Evolutionary conservation across 805 yeast species (phyloP).

Genomic region (Hanseniaspora nectarophila): DNA sequence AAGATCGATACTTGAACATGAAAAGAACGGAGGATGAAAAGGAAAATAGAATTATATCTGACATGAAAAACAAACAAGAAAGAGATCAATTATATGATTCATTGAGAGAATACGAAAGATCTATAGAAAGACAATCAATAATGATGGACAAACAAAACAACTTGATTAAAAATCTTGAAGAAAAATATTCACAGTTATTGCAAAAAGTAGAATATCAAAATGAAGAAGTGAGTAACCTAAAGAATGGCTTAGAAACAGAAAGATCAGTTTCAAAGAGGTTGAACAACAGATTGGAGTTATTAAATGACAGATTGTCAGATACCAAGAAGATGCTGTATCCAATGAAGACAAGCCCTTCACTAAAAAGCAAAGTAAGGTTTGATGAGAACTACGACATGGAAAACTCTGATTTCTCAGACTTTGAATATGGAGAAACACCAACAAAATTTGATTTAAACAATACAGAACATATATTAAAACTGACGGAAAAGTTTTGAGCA

Average conservation of each 20-base stretch:
- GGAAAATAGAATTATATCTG: background rate
- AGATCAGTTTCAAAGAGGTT: background rate
- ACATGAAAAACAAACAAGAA: background rate
- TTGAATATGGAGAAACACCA: background rate
- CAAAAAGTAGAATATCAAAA: background rate
- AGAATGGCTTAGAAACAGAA: conserved; percentile 3
- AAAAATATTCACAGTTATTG: background rate
- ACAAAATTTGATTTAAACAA: conserved; percentile 11
- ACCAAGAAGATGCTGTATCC: conserved; percentile 7
- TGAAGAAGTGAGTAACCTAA: background rate
- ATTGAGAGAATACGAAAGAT: conserved; percentile 3
- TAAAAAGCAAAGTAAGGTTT: conserved; percentile 5
- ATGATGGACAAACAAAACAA: background rate
- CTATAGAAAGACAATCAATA: background rate
- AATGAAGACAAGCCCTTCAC: background rate
- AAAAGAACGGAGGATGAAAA: background rate
- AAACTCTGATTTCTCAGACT: background rate
- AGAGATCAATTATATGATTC: background rate
- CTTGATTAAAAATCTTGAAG: conserved; percentile 4
- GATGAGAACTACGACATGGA: background rate
- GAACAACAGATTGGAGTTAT: conserved; percentile 2
- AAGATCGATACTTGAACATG: background rate
- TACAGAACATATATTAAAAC: conserved; percentile 11
- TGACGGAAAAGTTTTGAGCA: conserved; percentile 1
- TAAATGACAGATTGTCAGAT: conserved; percentile 7